Evolutionary conservation across 495 filamentous ascomycete genomes (phyloP), one percentile per base, ranked within the genome.

Genomic region (Aspergillus diversus): DNA sequence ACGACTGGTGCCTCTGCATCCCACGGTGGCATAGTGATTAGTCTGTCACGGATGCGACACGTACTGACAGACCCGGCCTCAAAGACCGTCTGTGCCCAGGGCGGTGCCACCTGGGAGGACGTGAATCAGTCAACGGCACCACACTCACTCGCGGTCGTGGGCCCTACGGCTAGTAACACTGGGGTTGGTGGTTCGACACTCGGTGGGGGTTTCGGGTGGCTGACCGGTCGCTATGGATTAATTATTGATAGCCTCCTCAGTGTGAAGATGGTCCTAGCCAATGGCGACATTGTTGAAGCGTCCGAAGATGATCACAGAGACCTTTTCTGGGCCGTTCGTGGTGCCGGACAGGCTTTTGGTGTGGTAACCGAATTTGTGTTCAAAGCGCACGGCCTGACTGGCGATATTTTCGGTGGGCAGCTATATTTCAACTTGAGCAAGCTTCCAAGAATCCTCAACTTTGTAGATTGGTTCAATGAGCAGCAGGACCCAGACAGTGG

Each of bases 151-250:
- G 83, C 81, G 0, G 76, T 74, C 32, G 83, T 86, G 8, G 83
- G 81, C 5, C 78, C 80, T 15, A 84, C 82, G 3, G 77, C 82
- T 5, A 81, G 80, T 53, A 73, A 81, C 53, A 80, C 76, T 27
- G 82, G 84, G 11, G 76, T 84, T 33, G 79, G 77, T 5, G 83
- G 84, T 1, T 63, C 83, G 33, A 82, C 80, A 1, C 72, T 86
- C 0, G 83, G 83, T 15, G 83, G 82, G 5, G 84, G 85, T 5
- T 81, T 80, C 62, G 81, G 83, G 9, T 77, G 73, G 64, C 70
- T 86, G 11, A 68, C 70, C 4, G 76, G 77, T 5, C 63, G 66
- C 7, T 59, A 82, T 63, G 84, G 82, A 13, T 69, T 83, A 1
- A 70, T 70, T 2, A 76, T 83, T 53, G 83, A 85, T 66, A 79